Conservation (phyloP, 768 basidiomycete genomes). For the Leccinum variicolor region DNA sequence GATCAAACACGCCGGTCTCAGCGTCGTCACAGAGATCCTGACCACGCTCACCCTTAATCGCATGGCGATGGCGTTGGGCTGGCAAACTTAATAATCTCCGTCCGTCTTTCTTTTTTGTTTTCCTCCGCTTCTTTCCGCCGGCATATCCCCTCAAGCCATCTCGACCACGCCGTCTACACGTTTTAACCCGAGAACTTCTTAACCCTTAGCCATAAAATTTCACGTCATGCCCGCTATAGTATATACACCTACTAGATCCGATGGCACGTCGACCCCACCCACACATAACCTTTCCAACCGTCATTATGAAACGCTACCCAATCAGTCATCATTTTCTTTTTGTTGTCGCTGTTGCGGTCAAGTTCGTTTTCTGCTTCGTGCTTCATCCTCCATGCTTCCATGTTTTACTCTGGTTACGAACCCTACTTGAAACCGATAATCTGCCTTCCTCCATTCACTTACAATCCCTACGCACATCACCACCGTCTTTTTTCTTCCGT, state of each 20-base stretch:
- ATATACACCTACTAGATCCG: constrained; percentile 1
- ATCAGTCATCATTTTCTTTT: constrained; percentile 1
- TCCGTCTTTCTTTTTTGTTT: neutral
- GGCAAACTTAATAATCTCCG: constrained; percentile 32
- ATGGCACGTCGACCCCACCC: constrained; percentile 1
- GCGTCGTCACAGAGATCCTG: constrained; percentile 71
- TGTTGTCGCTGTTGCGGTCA: neutral
- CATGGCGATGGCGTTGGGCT: constrained; percentile 59
- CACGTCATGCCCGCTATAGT: neutral
- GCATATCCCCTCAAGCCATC: neutral
- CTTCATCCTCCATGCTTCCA: constrained; percentile 13
- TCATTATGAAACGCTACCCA: constrained; percentile 18
- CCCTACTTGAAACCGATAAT: neutral
- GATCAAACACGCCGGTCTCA: constrained; percentile 54
- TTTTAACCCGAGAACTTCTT: neutral
- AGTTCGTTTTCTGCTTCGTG: neutral
- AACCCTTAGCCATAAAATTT: constrained; percentile 1
- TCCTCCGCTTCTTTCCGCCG: neutral
- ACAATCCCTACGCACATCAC: constrained; percentile 6
- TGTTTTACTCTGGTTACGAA: constrained; percentile 8
- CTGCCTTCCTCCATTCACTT: neutral
- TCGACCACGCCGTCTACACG: constrained; percentile 3
- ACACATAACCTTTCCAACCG: neutral
- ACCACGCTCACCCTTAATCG: constrained; percentile 73
- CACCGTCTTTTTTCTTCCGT: constrained; percentile 2